These are phyloP conservation scores for Candida ulmi DNA, from an alignment of 805 yeast genomes.

Conservation along the genomic window DNA sequence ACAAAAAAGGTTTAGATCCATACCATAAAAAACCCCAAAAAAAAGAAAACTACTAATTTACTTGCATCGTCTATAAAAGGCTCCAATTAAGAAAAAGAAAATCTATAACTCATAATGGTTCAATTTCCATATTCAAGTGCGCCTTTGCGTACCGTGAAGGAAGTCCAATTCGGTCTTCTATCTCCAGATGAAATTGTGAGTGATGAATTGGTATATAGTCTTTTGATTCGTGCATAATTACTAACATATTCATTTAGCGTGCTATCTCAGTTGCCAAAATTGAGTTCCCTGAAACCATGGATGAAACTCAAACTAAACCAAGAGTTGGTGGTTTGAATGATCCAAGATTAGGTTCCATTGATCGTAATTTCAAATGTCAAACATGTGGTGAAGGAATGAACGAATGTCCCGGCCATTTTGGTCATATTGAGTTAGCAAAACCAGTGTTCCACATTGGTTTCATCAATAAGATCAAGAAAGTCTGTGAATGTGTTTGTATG, in stretches of 20 bases:
- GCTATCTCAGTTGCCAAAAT: constrained; percentile 97
- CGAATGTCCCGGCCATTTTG: constrained; percentile 99
- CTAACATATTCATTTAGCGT: constrained; percentile 38
- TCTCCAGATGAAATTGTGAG: constrained; percentile 89
- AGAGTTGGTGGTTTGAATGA: constrained; percentile 96
- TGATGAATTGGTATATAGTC: constrained; percentile 5
- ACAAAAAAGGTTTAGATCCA: not conserved
- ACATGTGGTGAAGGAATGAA: constrained; percentile 99
- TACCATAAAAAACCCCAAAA: not conserved
- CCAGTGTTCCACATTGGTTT: constrained; percentile 98
- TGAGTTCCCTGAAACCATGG: constrained; percentile 99
- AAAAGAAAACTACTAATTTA: constrained; percentile 1
- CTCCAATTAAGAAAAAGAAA: not conserved
- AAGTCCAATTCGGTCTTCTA: constrained; percentile 96
- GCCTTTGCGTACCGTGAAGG: constrained; percentile 94
- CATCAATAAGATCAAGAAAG: constrained; percentile 87
- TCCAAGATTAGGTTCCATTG: constrained; percentile 95
- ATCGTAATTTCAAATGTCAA: constrained; percentile 95
- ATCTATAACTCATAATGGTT: constrained; percentile 26
- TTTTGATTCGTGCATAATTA: too few species aligned
- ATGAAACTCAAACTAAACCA: constrained; percentile 90
- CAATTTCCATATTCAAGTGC: constrained; percentile 94
- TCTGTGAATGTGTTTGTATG: constrained; percentile 96
- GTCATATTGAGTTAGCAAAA: constrained; percentile 96
- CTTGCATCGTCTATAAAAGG: not conserved